phyloP scores from a whole-genome alignment of 2,329 filamentous ascomycete genomes.

The Fusarium sp. region DNA sequence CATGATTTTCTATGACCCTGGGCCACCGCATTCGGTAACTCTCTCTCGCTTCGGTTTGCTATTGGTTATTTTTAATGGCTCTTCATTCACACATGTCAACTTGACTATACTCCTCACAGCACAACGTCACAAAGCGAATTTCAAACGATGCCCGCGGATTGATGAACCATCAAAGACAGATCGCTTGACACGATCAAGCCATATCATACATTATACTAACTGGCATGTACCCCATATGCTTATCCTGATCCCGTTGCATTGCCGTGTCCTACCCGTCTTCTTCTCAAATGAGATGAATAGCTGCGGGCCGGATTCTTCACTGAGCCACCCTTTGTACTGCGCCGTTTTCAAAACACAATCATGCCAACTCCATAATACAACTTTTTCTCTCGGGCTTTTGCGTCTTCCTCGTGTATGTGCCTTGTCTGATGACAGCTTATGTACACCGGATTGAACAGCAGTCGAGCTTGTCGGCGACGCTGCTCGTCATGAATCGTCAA shows the following conservation, averaged over 20 bases:
- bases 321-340: slow-evolving; percentile 20
- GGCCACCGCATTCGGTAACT: too few relatives aligned
- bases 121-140: slow-evolving; percentile 2
- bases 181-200: slow-evolving; percentile 36
- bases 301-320: slow-evolving; percentile 13
- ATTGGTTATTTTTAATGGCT: background rate
- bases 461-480: slow-evolving; percentile 23
- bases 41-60: too few relatives aligned
- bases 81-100: background rate
- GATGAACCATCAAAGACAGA: slow-evolving; percentile 31
- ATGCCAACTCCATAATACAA: slow-evolving; percentile 35
- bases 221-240: slow-evolving; percentile 39
- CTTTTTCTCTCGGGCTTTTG: slow-evolving; percentile 17
- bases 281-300: slow-evolving; percentile 20
- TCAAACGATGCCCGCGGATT: slow-evolving; percentile 15
- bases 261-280: slow-evolving; percentile 14
- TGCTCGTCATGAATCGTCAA: slow-evolving; percentile 47
- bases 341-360: slow-evolving; percentile 34
- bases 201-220: slow-evolving; percentile 49
- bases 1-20: too few relatives aligned
- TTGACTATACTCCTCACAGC: background rate
- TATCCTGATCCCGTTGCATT: slow-evolving; percentile 37
- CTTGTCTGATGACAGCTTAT: slow-evolving; percentile 30
- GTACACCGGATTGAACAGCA: slow-evolving; percentile 36
- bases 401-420: slow-evolving; percentile 26